Evolutionary conservation across 768 basidiomycete genomes (phyloP).

Genomic region (Polyporus arcularius): DNA sequence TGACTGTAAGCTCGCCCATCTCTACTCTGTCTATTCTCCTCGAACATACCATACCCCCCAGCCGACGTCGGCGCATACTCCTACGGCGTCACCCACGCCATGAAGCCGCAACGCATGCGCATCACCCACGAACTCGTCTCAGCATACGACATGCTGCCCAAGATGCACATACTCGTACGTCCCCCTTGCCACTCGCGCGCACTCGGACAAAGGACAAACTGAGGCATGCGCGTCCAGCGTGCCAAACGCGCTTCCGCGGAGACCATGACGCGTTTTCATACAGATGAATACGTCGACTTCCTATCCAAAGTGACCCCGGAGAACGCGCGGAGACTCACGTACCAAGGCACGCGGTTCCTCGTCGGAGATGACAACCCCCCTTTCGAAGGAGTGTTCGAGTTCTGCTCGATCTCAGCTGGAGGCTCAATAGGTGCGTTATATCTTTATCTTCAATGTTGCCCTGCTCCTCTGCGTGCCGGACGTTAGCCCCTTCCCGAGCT

Average conservation of each 20-base stretch:
- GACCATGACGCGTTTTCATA: conserved; percentile 90
- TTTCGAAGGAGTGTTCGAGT: conserved; percentile 96
- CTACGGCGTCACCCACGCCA: conserved; percentile 87
- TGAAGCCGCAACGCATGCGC: conserved; percentile 95
- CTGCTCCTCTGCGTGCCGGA: not conserved
- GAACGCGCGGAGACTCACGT: conserved; percentile 83
- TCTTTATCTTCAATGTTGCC: not conserved
- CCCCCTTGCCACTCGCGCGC: not conserved
- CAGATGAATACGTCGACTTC: conserved; percentile 97
- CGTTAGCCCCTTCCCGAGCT: too few relatives aligned
- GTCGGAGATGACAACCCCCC: conserved; percentile 93
- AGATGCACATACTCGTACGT: conserved; percentile 89
- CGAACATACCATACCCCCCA: conserved; percentile 28
- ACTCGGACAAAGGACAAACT: not conserved
- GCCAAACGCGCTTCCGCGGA: conserved; percentile 37
- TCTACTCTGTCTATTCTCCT: not conserved
- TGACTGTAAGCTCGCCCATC: conserved; percentile 51
- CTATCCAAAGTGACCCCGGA: conserved; percentile 88
- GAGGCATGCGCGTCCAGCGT: conserved; percentile 23
- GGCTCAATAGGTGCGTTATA: conserved; percentile 78
- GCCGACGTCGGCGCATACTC: conserved; percentile 76
- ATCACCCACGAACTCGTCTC: conserved; percentile 91
- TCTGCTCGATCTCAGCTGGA: conserved; percentile 94
- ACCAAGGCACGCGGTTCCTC: conserved; percentile 76
- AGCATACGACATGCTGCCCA: conserved; percentile 90